Percentiles rank a stretch among this genome's conserved stretches.
These are phyloP conservation scores for Sporothrix protearum DNA, from an alignment of 2,329 filamentous ascomycete species.

Conservation along the genomic window DNA sequence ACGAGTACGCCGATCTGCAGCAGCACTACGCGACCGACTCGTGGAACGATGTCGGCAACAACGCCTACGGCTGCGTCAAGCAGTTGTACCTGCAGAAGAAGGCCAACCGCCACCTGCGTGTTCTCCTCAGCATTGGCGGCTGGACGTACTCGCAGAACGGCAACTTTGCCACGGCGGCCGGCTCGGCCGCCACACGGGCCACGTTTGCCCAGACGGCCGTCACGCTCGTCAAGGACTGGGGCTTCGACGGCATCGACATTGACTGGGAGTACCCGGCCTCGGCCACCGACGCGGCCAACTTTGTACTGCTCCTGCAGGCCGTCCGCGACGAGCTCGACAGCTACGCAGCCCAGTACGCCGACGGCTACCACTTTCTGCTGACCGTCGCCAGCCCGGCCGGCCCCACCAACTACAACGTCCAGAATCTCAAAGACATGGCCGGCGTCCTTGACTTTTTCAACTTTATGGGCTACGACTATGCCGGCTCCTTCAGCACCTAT, in stretches of 20 bases:
- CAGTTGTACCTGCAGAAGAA: slow-evolving; percentile 77
- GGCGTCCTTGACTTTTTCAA: slow-evolving; percentile 52
- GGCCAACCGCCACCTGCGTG: slow-evolving; percentile 70
- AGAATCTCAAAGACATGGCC: slow-evolving; percentile 47
- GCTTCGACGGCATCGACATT: slow-evolving; percentile 43
- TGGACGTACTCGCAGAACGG: slow-evolving; percentile 74
- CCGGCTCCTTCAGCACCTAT: slow-evolving; percentile 61
- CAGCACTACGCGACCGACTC: slow-evolving; percentile 70
- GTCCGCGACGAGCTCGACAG: slow-evolving; percentile 47
- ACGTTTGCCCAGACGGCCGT: slow-evolving; percentile 69
- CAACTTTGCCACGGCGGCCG: slow-evolving; percentile 61
- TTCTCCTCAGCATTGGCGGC: slow-evolving; percentile 76
- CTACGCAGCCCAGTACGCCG: slow-evolving; percentile 44
- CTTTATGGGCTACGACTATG: slow-evolving; percentile 71
- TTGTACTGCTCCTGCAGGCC: slow-evolving; percentile 44
- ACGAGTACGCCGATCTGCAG: slow-evolving; percentile 66
- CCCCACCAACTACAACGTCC: slow-evolving; percentile 45
- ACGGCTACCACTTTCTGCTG: slow-evolving; percentile 50
- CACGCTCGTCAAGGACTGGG: slow-evolving; percentile 67
- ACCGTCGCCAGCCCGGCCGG: slow-evolving; percentile 52
- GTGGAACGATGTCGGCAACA: slow-evolving; percentile 63
- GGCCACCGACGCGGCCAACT: slow-evolving; percentile 42
- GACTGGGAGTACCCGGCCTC: slow-evolving; percentile 43
- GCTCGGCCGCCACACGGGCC: slow-evolving; percentile 57
- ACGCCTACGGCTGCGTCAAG: slow-evolving; percentile 78